phyloP scores from a whole-genome alignment of 2,329 filamentous ascomycete species.

The Colletotrichum australisinense region DNA sequence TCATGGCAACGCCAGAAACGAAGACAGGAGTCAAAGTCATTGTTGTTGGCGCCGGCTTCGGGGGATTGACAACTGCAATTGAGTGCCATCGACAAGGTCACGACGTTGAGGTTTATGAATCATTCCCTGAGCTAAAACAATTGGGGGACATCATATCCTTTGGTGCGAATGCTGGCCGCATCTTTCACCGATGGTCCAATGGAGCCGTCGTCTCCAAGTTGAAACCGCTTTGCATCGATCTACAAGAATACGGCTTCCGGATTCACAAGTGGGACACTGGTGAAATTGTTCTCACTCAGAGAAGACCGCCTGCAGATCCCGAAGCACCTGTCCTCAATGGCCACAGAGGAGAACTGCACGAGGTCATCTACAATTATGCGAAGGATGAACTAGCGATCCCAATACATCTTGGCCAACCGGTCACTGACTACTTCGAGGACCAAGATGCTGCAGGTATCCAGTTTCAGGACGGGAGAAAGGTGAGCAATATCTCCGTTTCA shows the following conservation, averaged over 20 bases:
- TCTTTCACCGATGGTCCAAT: neutral
- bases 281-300: slow-evolving; percentile 61
- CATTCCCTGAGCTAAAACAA: slow-evolving; percentile 66
- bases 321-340: slow-evolving; percentile 69
- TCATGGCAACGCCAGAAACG: neutral
- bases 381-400: slow-evolving; percentile 64
- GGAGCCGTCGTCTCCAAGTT: neutral
- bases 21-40: neutral
- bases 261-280: neutral
- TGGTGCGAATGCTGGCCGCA: neutral
- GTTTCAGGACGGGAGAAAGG: neutral
- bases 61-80: slow-evolving; percentile 71
- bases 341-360: slow-evolving; percentile 70
- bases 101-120: slow-evolving; percentile 67
- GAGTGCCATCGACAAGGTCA: slow-evolving; percentile 73
- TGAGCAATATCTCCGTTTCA: neutral
- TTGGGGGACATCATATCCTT: slow-evolving; percentile 48
- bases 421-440: slow-evolving; percentile 47
- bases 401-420: slow-evolving; percentile 63
- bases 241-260: neutral
- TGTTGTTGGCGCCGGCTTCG: slow-evolving; percentile 57
- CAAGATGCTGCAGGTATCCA: neutral
- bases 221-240: neutral
- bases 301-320: slow-evolving; percentile 53
- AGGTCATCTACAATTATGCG: slow-evolving; percentile 69